A percentile compares a stretch with the other conserved stretches of the same genome.
phyloP scores from a whole-genome alignment of 2,329 filamentous ascomycete genomes.

The Paraconiothyrium brasiliense region DNA sequence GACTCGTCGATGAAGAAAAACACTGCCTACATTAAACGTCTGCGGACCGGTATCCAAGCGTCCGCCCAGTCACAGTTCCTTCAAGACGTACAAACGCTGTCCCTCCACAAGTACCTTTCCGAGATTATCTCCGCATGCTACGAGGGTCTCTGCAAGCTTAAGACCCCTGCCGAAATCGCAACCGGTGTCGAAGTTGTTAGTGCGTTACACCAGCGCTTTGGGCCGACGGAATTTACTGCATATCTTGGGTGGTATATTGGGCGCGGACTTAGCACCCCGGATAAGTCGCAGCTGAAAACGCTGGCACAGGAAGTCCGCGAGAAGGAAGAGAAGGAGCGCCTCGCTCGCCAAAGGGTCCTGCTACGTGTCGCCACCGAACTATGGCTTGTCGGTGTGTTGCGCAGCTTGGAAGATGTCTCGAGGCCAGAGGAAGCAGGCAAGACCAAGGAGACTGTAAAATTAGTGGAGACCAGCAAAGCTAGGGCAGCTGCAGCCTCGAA shows the following conservation, averaged over 20 bases:
- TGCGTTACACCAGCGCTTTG: slow-evolving; percentile 95
- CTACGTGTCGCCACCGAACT: slow-evolving; percentile 92
- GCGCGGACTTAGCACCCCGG: slow-evolving; percentile 88
- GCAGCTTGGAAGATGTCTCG: slow-evolving; percentile 77
- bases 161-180: slow-evolving; percentile 89
- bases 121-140: slow-evolving; percentile 97
- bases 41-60: slow-evolving; percentile 86
- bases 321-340: slow-evolving; percentile 93
- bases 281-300: slow-evolving; percentile 82
- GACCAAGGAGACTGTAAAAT: slow-evolving; percentile 65
- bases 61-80: slow-evolving; percentile 84
- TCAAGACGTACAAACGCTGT: slow-evolving; percentile 88
- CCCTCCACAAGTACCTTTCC: slow-evolving; percentile 94
- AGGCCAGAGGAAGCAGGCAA: slow-evolving; percentile 71
- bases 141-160: slow-evolving; percentile 91
- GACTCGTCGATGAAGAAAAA: slow-evolving; percentile 98
- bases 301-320: slow-evolving; percentile 84
- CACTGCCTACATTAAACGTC: slow-evolving; percentile 95
- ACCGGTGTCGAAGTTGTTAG: slow-evolving; percentile 92
- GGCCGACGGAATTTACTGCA: slow-evolving; percentile 87
- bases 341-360: slow-evolving; percentile 84
- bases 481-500: slow-evolving; percentile 68
- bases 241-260: slow-evolving; percentile 93
- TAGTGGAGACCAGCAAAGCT: slow-evolving; percentile 68
- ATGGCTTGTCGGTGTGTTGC: slow-evolving; percentile 90